phyloP scores from a whole-genome alignment of 768 basidiomycete genomes.

The Rubroboletus pulcherrimus region DNA sequence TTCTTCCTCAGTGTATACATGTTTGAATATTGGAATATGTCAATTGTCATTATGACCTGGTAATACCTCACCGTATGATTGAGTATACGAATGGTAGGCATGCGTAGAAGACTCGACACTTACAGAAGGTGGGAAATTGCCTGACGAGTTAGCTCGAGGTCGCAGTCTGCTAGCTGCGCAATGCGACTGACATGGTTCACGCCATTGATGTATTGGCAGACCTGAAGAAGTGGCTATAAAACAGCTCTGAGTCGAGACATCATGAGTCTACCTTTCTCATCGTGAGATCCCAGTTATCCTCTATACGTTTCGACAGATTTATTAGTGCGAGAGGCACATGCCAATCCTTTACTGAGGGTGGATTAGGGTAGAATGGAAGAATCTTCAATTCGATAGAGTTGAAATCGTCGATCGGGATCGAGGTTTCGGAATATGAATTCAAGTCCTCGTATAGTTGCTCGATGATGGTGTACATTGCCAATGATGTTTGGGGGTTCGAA shows the following conservation, averaged over 20 bases:
- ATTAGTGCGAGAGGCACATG: slow-evolving; percentile 91
- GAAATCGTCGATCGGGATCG: slow-evolving; percentile 85
- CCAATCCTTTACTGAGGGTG: slow-evolving; percentile 88
- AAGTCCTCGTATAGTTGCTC: slow-evolving; percentile 97
- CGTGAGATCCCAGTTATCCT: slow-evolving; percentile 96
- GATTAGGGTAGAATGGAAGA: slow-evolving; percentile 95
- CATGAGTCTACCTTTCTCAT: slow-evolving; percentile 67
- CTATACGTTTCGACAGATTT: slow-evolving; percentile 72
- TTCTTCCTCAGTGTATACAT: slow-evolving; percentile 91
- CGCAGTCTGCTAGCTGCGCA: slow-evolving; percentile 87
- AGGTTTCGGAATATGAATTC: slow-evolving; percentile 96
- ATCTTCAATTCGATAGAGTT: slow-evolving; percentile 95
- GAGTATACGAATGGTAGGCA: not conserved
- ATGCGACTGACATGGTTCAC: slow-evolving; percentile 89
- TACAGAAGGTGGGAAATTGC: slow-evolving; percentile 92
- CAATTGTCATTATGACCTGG: slow-evolving; percentile 93
- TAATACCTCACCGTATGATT: slow-evolving; percentile 64
- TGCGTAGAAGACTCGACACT: slow-evolving; percentile 24
- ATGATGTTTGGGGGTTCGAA: slow-evolving; percentile 65
- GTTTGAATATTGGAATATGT: slow-evolving; percentile 97
- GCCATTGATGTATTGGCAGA: slow-evolving; percentile 83
- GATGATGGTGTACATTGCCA: slow-evolving; percentile 74
- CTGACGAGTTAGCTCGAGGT: slow-evolving; percentile 73
- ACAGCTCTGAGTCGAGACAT: not conserved
- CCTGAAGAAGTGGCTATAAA: slow-evolving; percentile 29